Base-by-base conservation (phyloP, 1,284 basidiomycete species). In the Trametes hirsuta region DNA sequence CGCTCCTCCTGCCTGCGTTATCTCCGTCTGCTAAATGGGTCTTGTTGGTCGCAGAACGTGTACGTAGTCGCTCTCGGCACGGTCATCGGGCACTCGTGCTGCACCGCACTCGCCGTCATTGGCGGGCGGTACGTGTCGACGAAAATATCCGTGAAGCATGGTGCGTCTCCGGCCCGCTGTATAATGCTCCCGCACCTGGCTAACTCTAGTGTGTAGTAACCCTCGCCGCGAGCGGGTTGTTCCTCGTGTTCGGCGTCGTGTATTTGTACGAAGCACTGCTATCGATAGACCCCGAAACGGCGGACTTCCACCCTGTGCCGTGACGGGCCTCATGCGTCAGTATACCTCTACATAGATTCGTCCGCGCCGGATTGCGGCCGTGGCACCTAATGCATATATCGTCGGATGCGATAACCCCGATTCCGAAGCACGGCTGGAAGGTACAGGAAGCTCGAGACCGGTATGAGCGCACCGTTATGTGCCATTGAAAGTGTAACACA, bases 71-170 rank as follows among this genome's bases (percentile, higher is more conserved):
- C 94, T 0, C 71, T 95, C 11, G 97, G 97, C 2, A 98, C 97
- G 0, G 86, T 97, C 34, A 69, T 95, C 2, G 97, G 97, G 0
- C 97, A 99, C 74, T 84, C 85, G 1, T 83, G 87, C 60, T 99
- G 97, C 76, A 98, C 97, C 0, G 85, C 86, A 4, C 78, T 96
- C 0, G 97, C 96, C 1, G 95, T 98, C 47, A 79, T 97, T 22
- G 94, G 92, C 1, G 97, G 97, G 1, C 85, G 93, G 18, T 97
- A 91, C 75, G 78, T 98, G 36, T 96, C 95, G 0, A 95, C 92
- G 4, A 95, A 95, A 78, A 94, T 98, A 61, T 96, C 94, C 30
- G 91, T 97, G 53, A 97, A 96, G 75, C 93, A 96, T 71, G 91
- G 95, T 96, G 64, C 64, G 92, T 48, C 39, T 41, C 12, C 40